Conservation (phyloP, 805 yeast species). For the Ogataea wickerhamii region DNA sequence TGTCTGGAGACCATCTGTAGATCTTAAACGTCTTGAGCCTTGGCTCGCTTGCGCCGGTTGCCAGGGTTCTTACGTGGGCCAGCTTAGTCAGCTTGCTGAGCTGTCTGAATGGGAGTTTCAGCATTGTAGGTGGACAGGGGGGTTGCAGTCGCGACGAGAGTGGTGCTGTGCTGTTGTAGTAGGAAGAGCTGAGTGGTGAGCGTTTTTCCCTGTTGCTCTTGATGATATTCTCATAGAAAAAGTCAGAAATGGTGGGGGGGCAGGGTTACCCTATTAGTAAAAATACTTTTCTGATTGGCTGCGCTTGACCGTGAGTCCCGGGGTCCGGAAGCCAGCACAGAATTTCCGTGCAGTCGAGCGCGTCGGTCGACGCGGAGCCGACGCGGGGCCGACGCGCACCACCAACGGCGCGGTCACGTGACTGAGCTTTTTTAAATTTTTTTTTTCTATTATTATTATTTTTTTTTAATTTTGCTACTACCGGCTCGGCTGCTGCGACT, state of each 20-base stretch:
- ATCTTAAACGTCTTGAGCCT: constrained; percentile 81
- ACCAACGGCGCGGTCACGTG: no score
- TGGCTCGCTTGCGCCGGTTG: constrained; percentile 55
- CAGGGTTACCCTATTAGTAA: constrained; percentile 8
- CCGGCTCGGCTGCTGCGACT: no score
- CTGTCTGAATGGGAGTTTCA: constrained; percentile 10
- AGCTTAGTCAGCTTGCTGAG: not conserved
- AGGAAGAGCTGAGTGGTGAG: no score
- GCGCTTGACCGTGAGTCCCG: constrained; percentile 1
- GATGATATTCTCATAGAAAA: no score
- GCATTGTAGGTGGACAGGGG: constrained; percentile 3
- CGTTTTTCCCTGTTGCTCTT: no score
- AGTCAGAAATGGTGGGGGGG: no score
- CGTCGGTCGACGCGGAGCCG: constrained; percentile 1
- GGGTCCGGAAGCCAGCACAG: constrained; percentile 9
- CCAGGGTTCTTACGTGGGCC: constrained; percentile 31
- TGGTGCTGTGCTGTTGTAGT: no score
- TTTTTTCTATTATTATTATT: no score
- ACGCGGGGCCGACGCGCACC: no score
- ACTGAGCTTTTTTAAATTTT: no score
- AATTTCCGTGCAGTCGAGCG: constrained; percentile 3
- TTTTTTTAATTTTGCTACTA: no score
- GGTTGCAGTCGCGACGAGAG: not conserved
- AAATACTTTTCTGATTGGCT: constrained; percentile 9
- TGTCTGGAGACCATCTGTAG: constrained; percentile 98